Conservation (phyloP, 257 asterid genomes). For the Solanum clarkiae region DNA sequence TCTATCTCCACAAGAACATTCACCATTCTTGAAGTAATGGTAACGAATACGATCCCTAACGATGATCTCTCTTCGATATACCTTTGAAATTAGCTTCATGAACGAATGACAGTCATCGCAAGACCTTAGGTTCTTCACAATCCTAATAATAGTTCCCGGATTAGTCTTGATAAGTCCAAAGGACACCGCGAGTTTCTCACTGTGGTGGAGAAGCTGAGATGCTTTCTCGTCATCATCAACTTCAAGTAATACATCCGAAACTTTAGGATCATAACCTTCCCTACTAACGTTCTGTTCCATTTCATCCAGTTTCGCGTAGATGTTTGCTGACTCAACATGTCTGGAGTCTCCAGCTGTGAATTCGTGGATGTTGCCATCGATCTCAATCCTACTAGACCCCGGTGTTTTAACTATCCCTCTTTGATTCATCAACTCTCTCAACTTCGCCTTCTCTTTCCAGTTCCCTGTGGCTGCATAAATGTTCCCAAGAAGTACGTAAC, state of each 20-base stretch:
- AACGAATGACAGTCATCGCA: constrained; percentile 24
- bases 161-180: constrained; percentile 6
- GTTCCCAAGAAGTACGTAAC: neutral
- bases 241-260: constrained; percentile 3
- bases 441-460: constrained; percentile 8
- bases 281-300: constrained; percentile 1
- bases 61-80: constrained; percentile 13
- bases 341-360: constrained; percentile 11
- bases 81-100: constrained; percentile 11
- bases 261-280: constrained; percentile 9
- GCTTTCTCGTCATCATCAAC: constrained; percentile 13
- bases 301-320: neutral
- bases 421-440: constrained; percentile 5
- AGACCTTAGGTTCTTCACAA: constrained; percentile 15
- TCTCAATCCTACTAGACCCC: constrained; percentile 11
- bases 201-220: constrained; percentile 14
- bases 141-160: constrained; percentile 6
- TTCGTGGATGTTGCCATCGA: constrained; percentile 11
- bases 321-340: neutral
- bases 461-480: constrained; percentile 3
- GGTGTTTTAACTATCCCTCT: constrained; percentile 1
- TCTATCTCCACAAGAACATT: constrained; percentile 16
- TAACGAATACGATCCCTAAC: constrained; percentile 13
- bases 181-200: constrained; percentile 22
- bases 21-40: constrained; percentile 17